Evolutionary conservation across 2,329 filamentous ascomycete species (phyloP), one percentile per base, ranked within the genome.

Genomic region (Amesomyces nigricolor): DNA sequence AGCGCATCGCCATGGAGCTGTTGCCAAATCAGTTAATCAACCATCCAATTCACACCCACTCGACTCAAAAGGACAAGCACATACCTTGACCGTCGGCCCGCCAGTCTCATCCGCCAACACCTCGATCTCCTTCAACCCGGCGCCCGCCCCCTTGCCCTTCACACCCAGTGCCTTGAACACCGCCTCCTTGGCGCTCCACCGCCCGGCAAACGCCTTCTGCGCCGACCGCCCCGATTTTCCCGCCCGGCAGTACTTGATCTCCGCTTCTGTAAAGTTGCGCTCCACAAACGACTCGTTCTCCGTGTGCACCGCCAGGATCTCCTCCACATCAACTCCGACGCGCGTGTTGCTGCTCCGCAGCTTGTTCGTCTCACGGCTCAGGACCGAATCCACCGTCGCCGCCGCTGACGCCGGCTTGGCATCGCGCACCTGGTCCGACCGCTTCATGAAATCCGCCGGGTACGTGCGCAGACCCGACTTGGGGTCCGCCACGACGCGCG

Each of bases 141-240:
- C 92, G 62, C 95, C 94, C 9, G 88, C 91, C 59, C 94, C 94
- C 73, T 88, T 86, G 72, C 91, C 87, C 64, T 81, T 75, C 11
- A 97, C 91, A 63, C 91, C 91, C 13, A 99, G 79, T 38, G 89
- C 91, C 82, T 99, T 99, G 81, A 99, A 99, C 0, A 99, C 91
- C 29, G 94, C 94, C 75, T 99, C 94, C 78, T 99, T 99, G 37
- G 94, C 94, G 66, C 87, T 92, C 94, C 94, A 99, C 64, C 91
- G 85, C 48, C 94, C 94, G 5, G 92, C 90, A 73, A 96, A 99
- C 50, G 90, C 95, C 62, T 91, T 89, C 68, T 90, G 89, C 1
- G 91, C 88, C 68, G 82, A 86, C 5, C 90, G 76, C 14, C 89
- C 64, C 26, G 66, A 66, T 19, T 61, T 57, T 19, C 65, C 86